Conservation (phyloP, 331 rosid genomes). For the Arachis monticola region DNA sequence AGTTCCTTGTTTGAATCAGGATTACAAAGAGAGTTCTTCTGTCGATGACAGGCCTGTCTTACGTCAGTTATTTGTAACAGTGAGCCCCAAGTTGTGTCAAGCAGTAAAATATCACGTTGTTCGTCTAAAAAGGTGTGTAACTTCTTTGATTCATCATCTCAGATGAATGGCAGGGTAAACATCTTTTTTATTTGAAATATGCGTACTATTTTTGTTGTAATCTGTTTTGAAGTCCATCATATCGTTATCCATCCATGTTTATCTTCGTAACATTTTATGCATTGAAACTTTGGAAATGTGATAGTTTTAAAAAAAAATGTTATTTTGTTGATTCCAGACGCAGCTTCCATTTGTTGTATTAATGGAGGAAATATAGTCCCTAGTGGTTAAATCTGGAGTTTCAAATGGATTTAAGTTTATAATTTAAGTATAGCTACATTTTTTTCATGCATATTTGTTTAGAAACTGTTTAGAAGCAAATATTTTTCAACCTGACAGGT, state of each 20-base stretch:
- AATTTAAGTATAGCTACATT: not conserved
- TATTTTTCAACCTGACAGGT: not conserved
- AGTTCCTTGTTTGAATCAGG: conserved; percentile 29
- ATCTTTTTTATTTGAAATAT: conserved; percentile 8
- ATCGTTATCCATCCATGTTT: not conserved
- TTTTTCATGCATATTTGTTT: not conserved
- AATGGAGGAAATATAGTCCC: not conserved
- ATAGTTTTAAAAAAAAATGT: not conserved
- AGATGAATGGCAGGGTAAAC: not conserved
- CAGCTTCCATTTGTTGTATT: not conserved
- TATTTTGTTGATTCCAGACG: not conserved
- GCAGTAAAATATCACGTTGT: conserved; percentile 66
- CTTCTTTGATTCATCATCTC: not conserved
- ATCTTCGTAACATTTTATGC: not conserved
- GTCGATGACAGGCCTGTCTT: conserved; percentile 43
- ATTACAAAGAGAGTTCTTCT: conserved; percentile 1
- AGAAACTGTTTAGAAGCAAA: not conserved
- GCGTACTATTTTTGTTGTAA: not conserved
- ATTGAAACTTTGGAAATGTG: not conserved
- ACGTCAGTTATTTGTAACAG: conserved; percentile 76
- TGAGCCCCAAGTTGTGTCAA: conserved; percentile 74
- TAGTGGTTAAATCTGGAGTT: not conserved
- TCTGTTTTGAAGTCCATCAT: not conserved
- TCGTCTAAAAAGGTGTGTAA: conserved; percentile 62
- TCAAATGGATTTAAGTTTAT: not conserved